Evolutionary conservation across 2,329 filamentous ascomycete species (phyloP), one percentile per base, ranked within the genome.

Genomic region (Cladorrhinum sp.): DNA sequence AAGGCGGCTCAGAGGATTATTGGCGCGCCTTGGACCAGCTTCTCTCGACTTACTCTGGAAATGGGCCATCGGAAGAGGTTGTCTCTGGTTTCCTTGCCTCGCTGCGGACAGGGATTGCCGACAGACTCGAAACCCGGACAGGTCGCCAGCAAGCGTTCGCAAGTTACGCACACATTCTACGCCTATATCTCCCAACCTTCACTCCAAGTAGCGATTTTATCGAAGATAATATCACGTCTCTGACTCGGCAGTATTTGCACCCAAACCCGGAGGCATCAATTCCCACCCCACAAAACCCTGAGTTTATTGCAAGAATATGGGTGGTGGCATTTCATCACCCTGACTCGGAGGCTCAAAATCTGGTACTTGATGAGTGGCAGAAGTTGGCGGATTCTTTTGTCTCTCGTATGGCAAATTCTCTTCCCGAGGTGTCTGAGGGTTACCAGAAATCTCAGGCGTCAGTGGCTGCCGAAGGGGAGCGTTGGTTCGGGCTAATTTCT

Each of bases 361-460:
- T 82, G 0, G 77, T 90, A 0, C 72, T 77, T 16, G 73, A 78
- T 2, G 78, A 87, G 64, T 95, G 91, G 90, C 72, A 78, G 2
- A 77, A 77, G 1, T 74, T 92, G n/a, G 83, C 85, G 0, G 76
- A 83, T 1, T 72, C 79, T 0, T 75, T 96, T n/a, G 78, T 87
- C 24, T 78, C 85, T 29, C 81, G 83, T 38, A 86, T 96, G 59
- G 87, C 86, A 57, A 84, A 85, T 5, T 96, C 92, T 0, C 81
- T 91, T 4, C 92, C 93, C 0, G 92, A 93, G 70, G 86, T 93
- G 59, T 92, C 92, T 0, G 88, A 88, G 63, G 89, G 92, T 18
- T 90, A 90, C 66, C 81, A 84, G 24, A 80, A 81, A 48, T 96
- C 91, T 0, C 92, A 96, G 71, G 81, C 85, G 55, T 78, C 79